Conservation (phyloP, 169 alveolate species). For the Babesia sp. region DNA sequence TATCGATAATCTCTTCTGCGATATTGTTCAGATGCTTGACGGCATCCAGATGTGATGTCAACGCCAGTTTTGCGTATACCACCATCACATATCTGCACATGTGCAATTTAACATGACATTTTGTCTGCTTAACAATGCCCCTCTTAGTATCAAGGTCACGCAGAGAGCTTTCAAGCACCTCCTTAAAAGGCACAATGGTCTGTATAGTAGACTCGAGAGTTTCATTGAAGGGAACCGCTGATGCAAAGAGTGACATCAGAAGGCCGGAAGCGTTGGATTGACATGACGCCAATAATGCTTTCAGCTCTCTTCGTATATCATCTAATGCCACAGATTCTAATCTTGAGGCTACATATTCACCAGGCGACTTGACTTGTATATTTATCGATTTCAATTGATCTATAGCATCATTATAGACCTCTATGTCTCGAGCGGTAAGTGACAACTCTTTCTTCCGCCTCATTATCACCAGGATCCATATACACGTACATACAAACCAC, state of each 20-base stretch:
- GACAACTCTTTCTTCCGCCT: no score
- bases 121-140: background rate
- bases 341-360: conserved; percentile 41
- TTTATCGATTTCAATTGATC: conserved; percentile 50
- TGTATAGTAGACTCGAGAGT: conserved; percentile 44
- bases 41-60: conserved; percentile 33
- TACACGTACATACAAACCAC: no score
- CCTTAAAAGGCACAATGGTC: conserved; percentile 53
- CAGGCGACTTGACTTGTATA: conserved; percentile 54
- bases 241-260: conserved; percentile 34
- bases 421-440: conserved; percentile 1
- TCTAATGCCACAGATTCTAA: conserved; percentile 59
- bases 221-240: conserved; percentile 49
- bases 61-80: conserved; percentile 44
- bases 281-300: conserved; percentile 50
- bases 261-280: conserved; percentile 60
- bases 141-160: conserved; percentile 4
- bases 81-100: conserved; percentile 30
- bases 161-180: conserved; percentile 31
- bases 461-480: no score
- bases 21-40: conserved; percentile 24
- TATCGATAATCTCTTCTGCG: conserved; percentile 41
- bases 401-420: conserved; percentile 41
- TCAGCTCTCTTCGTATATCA: conserved; percentile 50
- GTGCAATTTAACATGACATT: conserved; percentile 3